A percentile compares a stretch with the other conserved stretches of the same genome.
phyloP scores from a whole-genome alignment of 306 rosid genomes.

The Begonia loranthoides region DNA sequence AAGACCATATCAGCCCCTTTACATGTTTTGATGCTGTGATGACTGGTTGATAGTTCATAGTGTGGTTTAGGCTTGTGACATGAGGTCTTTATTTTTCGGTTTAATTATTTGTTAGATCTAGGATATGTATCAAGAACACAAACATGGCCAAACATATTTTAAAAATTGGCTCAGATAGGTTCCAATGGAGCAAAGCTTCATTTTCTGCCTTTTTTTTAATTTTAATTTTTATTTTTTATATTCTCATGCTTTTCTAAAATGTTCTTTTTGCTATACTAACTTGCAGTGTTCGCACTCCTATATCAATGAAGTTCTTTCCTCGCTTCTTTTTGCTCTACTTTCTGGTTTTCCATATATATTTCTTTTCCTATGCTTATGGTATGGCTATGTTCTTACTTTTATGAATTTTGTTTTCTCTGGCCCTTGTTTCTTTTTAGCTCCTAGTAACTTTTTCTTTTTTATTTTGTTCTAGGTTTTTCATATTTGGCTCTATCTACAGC shows the following conservation, averaged over 20 bases:
- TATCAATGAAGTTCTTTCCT: constrained; percentile 98
- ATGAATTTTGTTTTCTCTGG: not conserved
- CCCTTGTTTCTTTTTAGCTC: not conserved
- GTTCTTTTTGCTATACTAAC: constrained; percentile 13
- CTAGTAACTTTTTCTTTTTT: not conserved
- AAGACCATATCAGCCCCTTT: too few species aligned
- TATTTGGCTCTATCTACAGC: constrained; percentile 92
- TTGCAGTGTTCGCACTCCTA: constrained; percentile 96
- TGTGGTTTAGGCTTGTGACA: too few species aligned
- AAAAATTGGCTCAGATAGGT: too few species aligned
- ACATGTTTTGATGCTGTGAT: too few species aligned
- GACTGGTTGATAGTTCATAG: too few species aligned
- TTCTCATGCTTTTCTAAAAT: constrained; percentile 20
- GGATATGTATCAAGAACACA: too few species aligned
- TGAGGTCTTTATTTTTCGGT: too few species aligned
- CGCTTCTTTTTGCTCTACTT: constrained; percentile 96
- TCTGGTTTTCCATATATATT: constrained; percentile 92
- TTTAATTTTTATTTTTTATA: too few species aligned
- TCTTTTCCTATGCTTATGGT: constrained; percentile 94
- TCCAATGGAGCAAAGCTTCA: too few species aligned
- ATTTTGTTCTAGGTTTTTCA: constrained; percentile 59
- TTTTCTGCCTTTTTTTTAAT: not conserved
- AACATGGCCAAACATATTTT: too few species aligned
- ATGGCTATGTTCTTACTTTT: constrained; percentile 9
- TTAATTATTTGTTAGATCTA: too few species aligned